phyloP scores from a whole-genome alignment of 331 rosid genomes.

The Erythrophleum ivorense region DNA sequence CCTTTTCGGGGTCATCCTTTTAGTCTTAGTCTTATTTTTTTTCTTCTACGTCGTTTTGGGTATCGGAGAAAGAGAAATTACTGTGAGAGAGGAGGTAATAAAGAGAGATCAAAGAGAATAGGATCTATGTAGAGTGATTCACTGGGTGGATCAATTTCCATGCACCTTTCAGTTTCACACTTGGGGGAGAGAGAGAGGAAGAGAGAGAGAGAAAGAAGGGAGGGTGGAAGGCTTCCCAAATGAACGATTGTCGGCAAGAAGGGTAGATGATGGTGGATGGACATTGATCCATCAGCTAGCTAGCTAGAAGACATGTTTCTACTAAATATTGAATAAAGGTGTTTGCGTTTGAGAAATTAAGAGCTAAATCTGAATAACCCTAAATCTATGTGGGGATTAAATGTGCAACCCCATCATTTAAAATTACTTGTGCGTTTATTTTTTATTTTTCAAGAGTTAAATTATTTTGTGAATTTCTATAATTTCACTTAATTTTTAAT shows the following conservation, averaged over 20 bases:
- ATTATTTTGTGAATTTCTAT: too few relatives aligned
- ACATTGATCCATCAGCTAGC: constrained; percentile 22
- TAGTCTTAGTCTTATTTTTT: constrained; percentile 13
- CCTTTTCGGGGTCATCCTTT: constrained; percentile 3
- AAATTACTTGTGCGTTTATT: neutral
- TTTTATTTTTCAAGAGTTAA: too few relatives aligned
- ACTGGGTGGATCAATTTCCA: constrained; percentile 41
- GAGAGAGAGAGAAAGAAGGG: neutral
- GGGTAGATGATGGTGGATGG: constrained; percentile 25
- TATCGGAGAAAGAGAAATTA: neutral
- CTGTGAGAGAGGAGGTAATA: neutral
- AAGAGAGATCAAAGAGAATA: neutral
- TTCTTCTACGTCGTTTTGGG: constrained; percentile 20
- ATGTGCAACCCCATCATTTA: neutral
- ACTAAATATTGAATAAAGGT: neutral
- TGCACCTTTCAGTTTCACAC: constrained; percentile 21
- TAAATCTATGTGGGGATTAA: too few relatives aligned
- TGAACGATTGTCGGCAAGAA: neutral
- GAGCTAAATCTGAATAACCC: neutral
- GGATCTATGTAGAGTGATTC: neutral
- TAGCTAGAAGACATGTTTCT: neutral
- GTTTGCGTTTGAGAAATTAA: neutral
- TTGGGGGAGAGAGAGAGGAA: neutral
- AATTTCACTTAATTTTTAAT: too few relatives aligned
- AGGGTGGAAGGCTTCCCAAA: neutral